Conservation (phyloP, 306 rosid species). For the Parietaria judaica region DNA sequence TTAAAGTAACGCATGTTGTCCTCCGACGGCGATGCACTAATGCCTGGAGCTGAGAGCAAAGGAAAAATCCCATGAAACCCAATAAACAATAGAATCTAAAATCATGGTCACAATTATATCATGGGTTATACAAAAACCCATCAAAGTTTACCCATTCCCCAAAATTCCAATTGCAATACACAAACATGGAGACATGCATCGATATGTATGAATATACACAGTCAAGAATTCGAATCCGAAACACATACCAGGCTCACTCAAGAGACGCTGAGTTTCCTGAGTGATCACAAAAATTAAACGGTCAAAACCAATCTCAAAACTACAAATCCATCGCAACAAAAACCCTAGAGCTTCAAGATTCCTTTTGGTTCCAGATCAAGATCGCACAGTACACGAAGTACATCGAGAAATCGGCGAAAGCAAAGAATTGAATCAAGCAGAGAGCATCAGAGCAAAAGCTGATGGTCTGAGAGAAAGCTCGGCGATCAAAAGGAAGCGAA, state of each 20-base stretch:
- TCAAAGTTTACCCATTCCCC: not conserved
- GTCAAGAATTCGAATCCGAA: constrained; percentile 11
- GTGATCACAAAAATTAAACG: constrained; percentile 18
- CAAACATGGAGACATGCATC: not conserved
- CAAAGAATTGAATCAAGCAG: not conserved
- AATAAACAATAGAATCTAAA: constrained; percentile 7
- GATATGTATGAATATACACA: constrained; percentile 2
- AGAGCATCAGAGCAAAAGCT: not conserved
- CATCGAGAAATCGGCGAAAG: not conserved
- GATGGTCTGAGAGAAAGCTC: constrained; percentile 1
- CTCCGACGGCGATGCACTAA: constrained; percentile 95
- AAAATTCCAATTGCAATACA: not conserved
- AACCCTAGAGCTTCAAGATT: constrained; percentile 1
- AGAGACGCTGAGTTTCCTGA: constrained; percentile 97
- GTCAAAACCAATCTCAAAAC: constrained; percentile 9
- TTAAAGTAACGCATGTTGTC: constrained; percentile 96
- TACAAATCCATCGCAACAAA: constrained; percentile 4
- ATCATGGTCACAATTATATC: not conserved
- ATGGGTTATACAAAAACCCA: not conserved
- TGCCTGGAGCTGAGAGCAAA: constrained; percentile 78
- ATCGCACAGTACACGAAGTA: not conserved
- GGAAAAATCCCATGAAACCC: constrained; percentile 14
- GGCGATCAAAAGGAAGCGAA: constrained; percentile 29
- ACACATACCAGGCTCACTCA: constrained; percentile 89
- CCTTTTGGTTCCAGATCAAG: constrained; percentile 8